Evolutionary conservation across 2,329 filamentous ascomycete species (phyloP), one percentile per base, ranked within the genome.

Genomic region (Cercospora canescens): DNA sequence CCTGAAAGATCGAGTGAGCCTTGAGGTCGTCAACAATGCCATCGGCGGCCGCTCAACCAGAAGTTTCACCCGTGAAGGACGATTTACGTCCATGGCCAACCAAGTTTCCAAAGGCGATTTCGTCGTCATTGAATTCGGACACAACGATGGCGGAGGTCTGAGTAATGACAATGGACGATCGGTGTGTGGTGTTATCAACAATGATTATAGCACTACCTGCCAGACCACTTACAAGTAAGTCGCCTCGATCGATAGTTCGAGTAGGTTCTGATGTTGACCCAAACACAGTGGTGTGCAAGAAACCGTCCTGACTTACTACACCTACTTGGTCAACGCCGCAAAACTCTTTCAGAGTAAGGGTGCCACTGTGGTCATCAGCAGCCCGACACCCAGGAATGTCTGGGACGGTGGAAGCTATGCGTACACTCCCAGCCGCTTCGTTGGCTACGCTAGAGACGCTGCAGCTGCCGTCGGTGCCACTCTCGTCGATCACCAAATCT

Each of bases 51-150:
- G 89, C 58, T 88, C 85, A 28, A 88, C 89, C 1, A 84, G 89
- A 55, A 90, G 87, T 24, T 92, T 84, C 78, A 89, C 85, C 1
- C 84, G 87, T 56, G 89, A 92, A 78, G 87, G 86, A 8, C 86
- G 87, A 14, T 92, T 91, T 79, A 77, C 82, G 16, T 81, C 81
- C 0, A 84, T 91, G 60, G 83, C 85, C 55, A 77, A 81, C 34
- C 72, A 81, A 2, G 80, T 91, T 26, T 70, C 84, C 73, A 63
- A 81, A 1, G 87, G 87, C 34, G 89, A 91, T 76, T 88, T 86
- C 76, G 88, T 91, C 1, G 81, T 91, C 61, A 90, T 91, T 61
- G 89, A 91, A 72, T 90, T 91, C 72, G 89, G 89, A 0, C 89
- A 91, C 80, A 92, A 92, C 71, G 89, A 91, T 70, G 89, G 88